Percentiles rank a stretch among this genome's conserved stretches.
These are phyloP conservation scores for Cyanidium caldarium DNA, from an alignment of 23 red algal genomes.

Conservation along the genomic window DNA sequence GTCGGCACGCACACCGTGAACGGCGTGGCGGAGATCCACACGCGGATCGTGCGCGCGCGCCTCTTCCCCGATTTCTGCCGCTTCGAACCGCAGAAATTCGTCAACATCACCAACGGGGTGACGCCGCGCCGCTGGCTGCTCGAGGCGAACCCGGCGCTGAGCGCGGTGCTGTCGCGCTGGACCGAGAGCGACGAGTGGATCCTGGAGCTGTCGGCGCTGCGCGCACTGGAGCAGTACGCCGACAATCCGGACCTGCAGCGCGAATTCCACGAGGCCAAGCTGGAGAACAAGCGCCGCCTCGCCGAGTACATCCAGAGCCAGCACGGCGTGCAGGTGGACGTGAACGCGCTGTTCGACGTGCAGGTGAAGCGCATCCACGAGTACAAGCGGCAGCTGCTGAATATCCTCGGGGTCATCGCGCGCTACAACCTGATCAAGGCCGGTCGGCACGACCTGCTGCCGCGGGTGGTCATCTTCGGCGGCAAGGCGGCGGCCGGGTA, in stretches of 20 bases:
- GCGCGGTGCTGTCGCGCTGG: slow-evolving; percentile 83
- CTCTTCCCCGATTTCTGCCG: slow-evolving; percentile 88
- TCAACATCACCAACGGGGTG: slow-evolving; percentile 99
- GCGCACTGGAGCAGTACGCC: slow-evolving; percentile 61
- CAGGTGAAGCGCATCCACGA: slow-evolving; percentile 99
- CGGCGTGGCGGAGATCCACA: slow-evolving; percentile 92
- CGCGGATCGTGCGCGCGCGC: slow-evolving; percentile 49
- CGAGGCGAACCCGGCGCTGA: slow-evolving; percentile 81
- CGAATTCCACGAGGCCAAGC: slow-evolving; percentile 83
- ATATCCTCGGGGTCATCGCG: slow-evolving; percentile 82
- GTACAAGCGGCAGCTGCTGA: slow-evolving; percentile 99
- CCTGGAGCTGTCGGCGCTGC: slow-evolving; percentile 34
- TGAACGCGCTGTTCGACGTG: slow-evolving; percentile 90
- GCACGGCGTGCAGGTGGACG: slow-evolving; percentile 43
- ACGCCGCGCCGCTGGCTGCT: slow-evolving; percentile 94
- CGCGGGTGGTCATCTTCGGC: slow-evolving; percentile 74
- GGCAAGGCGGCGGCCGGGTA: slow-evolving; percentile 96
- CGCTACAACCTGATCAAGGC: slow-evolving; percentile 91
- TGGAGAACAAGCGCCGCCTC: slow-evolving; percentile 79
- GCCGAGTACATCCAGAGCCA: slow-evolving; percentile 44
- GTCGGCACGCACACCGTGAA: slow-evolving; percentile 94
- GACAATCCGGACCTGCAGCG: slow-evolving; percentile 87
- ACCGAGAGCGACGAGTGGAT: slow-evolving; percentile 98
- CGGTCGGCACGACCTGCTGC: slow-evolving; percentile 39
- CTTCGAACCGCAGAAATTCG: slow-evolving; percentile 51